Percentiles rank a stretch among this genome's conserved stretches.
These are phyloP conservation scores for Fusarium setosum DNA, from an alignment of 2,329 filamentous ascomycete species.

Conservation along the genomic window DNA sequence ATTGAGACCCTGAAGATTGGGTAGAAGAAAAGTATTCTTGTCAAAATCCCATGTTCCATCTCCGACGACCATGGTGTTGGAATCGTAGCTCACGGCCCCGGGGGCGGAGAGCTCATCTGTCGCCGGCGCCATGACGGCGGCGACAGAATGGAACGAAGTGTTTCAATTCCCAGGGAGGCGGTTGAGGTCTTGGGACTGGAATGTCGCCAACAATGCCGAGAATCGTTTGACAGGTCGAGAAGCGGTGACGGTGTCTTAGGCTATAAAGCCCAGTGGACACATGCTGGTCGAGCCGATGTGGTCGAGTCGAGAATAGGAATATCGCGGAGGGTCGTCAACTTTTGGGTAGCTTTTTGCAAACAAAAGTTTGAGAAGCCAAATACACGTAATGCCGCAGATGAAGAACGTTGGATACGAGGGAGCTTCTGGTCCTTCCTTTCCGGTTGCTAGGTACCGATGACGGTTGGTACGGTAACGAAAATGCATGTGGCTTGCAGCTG, in stretches of 20 bases:
- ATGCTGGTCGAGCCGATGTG: slow-evolving; percentile 10
- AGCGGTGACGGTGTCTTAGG: slow-evolving; percentile 34
- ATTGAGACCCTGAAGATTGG: slow-evolving; percentile 80
- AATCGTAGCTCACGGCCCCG: slow-evolving; percentile 79
- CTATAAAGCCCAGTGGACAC: slow-evolving; percentile 14
- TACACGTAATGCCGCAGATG: slow-evolving; percentile 14
- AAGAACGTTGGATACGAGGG: slow-evolving; percentile 18
- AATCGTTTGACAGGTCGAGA: not conserved
- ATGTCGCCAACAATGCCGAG: slow-evolving; percentile 18
- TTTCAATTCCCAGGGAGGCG: slow-evolving; percentile 31
- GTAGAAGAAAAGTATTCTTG: slow-evolving; percentile 81
- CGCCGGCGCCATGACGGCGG: slow-evolving; percentile 70
- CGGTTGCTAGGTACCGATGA: slow-evolving; percentile 14
- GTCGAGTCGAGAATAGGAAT: slow-evolving; percentile 8
- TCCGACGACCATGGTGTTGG: slow-evolving; percentile 79
- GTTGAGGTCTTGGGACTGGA: slow-evolving; percentile 24
- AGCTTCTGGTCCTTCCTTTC: slow-evolving; percentile 7
- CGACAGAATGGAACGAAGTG: slow-evolving; percentile 43
- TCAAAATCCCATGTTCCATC: slow-evolving; percentile 87
- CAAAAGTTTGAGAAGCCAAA: slow-evolving; percentile 16
- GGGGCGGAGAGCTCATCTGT: slow-evolving; percentile 73
- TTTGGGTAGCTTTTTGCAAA: slow-evolving; percentile 8
- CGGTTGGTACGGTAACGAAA: slow-evolving; percentile 36
- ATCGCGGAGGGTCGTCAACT: not conserved
- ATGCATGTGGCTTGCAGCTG: not conserved